A percentile compares a stretch with the other conserved stretches of the same genome.
These are phyloP conservation scores for Digitaria exilis DNA, from an alignment of 202 grass and related monocot genomes.

Conservation along the genomic window DNA sequence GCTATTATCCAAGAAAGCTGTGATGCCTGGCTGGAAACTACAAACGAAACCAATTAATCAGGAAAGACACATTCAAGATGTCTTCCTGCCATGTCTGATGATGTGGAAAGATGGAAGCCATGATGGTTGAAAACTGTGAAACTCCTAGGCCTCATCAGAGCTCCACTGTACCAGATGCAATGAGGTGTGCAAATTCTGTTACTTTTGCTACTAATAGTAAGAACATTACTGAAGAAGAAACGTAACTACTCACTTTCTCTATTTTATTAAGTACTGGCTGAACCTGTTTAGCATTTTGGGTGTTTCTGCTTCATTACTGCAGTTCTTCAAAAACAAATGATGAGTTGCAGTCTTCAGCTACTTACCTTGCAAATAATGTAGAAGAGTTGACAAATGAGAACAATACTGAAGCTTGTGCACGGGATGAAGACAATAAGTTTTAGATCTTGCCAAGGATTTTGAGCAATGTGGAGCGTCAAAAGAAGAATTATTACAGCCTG, in stretches of 20 bases:
- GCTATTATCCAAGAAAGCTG: slow-evolving; percentile 12
- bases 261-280: neutral
- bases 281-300: slow-evolving; percentile 10
- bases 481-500: slow-evolving; percentile 23
- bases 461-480: slow-evolving; percentile 23
- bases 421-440: slow-evolving; percentile 33
- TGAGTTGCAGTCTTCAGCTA: slow-evolving; percentile 43
- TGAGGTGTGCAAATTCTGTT: slow-evolving; percentile 33
- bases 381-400: slow-evolving; percentile 38
- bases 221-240: slow-evolving; percentile 1
- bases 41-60: slow-evolving; percentile 44
- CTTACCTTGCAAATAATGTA: slow-evolving; percentile 24
- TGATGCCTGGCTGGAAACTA: slow-evolving; percentile 35
- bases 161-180: slow-evolving; percentile 41
- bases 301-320: neutral
- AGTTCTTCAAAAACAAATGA: slow-evolving; percentile 38
- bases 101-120: slow-evolving; percentile 19
- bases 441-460: slow-evolving; percentile 3
- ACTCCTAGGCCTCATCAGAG: slow-evolving; percentile 43
- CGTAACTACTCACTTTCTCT: neutral
- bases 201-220: neutral
- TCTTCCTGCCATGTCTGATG: slow-evolving; percentile 24
- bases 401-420: slow-evolving; percentile 14
- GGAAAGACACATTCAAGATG: neutral
- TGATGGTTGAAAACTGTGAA: slow-evolving; percentile 34